These are phyloP conservation scores for Teunomyces pallodes DNA, from an alignment of 805 yeast species.

Conservation along the genomic window DNA sequence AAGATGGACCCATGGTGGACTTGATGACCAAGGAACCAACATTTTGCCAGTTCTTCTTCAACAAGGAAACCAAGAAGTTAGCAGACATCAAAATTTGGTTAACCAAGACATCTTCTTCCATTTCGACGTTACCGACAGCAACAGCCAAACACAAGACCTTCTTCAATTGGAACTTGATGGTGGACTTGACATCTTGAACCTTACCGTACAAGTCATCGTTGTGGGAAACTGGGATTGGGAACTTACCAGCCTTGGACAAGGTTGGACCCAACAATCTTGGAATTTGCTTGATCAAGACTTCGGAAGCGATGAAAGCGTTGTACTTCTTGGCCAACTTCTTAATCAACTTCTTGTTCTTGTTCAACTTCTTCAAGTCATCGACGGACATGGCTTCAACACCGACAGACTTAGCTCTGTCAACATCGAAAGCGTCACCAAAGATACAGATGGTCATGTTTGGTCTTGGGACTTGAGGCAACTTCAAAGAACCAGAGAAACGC, in stretches of 20 bases:
- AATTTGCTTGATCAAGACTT: slow-evolving; percentile 98
- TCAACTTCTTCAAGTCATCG: slow-evolving; percentile 98
- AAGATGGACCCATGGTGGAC: slow-evolving; percentile 99
- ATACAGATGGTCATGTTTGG: slow-evolving; percentile 99
- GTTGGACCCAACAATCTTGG: slow-evolving; percentile 99
- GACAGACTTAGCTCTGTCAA: slow-evolving; percentile 99
- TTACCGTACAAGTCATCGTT: slow-evolving; percentile 94
- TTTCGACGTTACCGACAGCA: slow-evolving; percentile 99
- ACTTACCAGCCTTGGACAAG: slow-evolving; percentile 99
- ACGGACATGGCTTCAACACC: slow-evolving; percentile 99
- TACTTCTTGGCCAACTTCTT: slow-evolving; percentile 99
- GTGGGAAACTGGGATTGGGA: slow-evolving; percentile 99
- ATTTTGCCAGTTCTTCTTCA: slow-evolving; percentile 99
- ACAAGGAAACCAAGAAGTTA: slow-evolving; percentile 97
- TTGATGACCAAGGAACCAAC: slow-evolving; percentile 99
- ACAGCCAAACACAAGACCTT: slow-evolving; percentile 99
- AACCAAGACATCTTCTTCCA: slow-evolving; percentile 94
- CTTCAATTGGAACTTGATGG: slow-evolving; percentile 99
- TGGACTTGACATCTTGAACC: slow-evolving; percentile 96
- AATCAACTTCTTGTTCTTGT: slow-evolving; percentile 99
- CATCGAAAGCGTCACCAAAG: slow-evolving; percentile 99
- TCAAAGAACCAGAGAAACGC: slow-evolving; percentile 99
- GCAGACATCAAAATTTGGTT: slow-evolving; percentile 98
- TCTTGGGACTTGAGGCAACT: slow-evolving; percentile 98
- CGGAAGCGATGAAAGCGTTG: slow-evolving; percentile 99